These are phyloP conservation scores for Filobasidium wieringae DNA, from an alignment of 768 basidiomycete genomes.

Conservation along the genomic window DNA sequence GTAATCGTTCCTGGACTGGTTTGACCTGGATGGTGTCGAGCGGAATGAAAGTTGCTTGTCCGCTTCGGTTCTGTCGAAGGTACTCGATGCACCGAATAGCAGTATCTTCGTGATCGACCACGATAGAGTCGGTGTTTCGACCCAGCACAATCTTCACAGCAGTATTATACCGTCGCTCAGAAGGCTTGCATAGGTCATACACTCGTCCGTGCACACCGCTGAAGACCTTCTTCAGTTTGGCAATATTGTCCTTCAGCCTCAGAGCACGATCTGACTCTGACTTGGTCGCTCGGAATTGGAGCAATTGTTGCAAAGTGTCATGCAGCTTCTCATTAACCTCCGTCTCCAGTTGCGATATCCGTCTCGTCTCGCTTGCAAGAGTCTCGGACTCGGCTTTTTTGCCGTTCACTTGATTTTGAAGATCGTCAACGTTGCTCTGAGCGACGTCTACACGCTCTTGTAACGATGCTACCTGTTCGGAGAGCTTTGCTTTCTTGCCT, in stretches of 20 bases:
- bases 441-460: constrained; percentile 26
- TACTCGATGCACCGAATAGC: constrained; percentile 99
- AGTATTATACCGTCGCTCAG: constrained; percentile 77
- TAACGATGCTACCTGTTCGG: constrained; percentile 28
- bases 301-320: constrained; percentile 65
- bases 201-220: constrained; percentile 87
- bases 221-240: constrained; percentile 75
- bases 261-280: constrained; percentile 74
- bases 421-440: constrained; percentile 42
- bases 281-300: constrained; percentile 80
- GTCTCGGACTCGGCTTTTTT: constrained; percentile 55
- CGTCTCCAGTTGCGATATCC: constrained; percentile 75
- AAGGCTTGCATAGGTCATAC: constrained; percentile 88
- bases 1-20: constrained; percentile 84
- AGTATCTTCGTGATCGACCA: constrained; percentile 92
- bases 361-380: constrained; percentile 66
- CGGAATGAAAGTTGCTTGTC: constrained; percentile 94
- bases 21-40: constrained; percentile 96
- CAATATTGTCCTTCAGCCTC: constrained; percentile 72
- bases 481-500: constrained; percentile 47
- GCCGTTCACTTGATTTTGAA: constrained; percentile 33
- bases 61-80: constrained; percentile 84
- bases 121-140: constrained; percentile 85
- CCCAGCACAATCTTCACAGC: constrained; percentile 87
- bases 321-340: constrained; percentile 87